Percentiles rank a stretch among this genome's conserved stretches.
These are phyloP conservation scores for Aspergillus intermedius DNA, from an alignment of 2,329 filamentous ascomycete species.

Conservation along the genomic window DNA sequence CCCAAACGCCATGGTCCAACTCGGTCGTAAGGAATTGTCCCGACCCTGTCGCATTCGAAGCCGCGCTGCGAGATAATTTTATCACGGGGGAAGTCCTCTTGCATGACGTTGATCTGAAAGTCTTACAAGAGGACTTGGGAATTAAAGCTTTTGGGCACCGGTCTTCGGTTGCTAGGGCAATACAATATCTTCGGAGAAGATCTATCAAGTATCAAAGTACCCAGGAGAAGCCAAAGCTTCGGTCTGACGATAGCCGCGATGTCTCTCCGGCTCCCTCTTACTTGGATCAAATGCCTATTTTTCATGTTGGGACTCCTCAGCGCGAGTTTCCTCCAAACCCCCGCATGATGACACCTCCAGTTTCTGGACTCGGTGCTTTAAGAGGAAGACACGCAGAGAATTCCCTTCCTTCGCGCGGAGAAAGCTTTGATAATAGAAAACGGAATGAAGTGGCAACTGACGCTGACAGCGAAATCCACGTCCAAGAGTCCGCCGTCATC, in stretches of 20 bases:
- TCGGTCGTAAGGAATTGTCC: constrained; percentile 39
- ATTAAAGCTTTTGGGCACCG: constrained; percentile 55
- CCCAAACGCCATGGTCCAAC: constrained; percentile 39
- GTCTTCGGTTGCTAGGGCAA: constrained; percentile 51
- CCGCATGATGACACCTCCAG: background rate
- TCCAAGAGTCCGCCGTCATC: constrained; percentile 17
- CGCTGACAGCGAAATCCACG: constrained; percentile 1
- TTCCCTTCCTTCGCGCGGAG: background rate
- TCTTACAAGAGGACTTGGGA: constrained; percentile 50
- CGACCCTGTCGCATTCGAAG: constrained; percentile 48
- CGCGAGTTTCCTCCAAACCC: background rate
- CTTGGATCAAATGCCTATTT: background rate
- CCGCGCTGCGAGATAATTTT: constrained; percentile 53
- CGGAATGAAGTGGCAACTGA: background rate
- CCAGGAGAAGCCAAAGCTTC: background rate
- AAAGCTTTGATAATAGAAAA: background rate
- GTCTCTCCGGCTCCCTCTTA: background rate
- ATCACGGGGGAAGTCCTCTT: constrained; percentile 62
- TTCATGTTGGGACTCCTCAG: background rate
- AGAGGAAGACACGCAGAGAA: background rate
- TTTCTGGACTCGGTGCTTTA: background rate
- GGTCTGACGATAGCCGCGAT: constrained; percentile 4
- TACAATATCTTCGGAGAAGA: constrained; percentile 48
- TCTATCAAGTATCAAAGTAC: constrained; percentile 46
- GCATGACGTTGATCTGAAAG: constrained; percentile 45